These are phyloP conservation scores for Colletotrichum brevisporum DNA, from an alignment of 2,329 filamentous ascomycete genomes.

Conservation along the genomic window DNA sequence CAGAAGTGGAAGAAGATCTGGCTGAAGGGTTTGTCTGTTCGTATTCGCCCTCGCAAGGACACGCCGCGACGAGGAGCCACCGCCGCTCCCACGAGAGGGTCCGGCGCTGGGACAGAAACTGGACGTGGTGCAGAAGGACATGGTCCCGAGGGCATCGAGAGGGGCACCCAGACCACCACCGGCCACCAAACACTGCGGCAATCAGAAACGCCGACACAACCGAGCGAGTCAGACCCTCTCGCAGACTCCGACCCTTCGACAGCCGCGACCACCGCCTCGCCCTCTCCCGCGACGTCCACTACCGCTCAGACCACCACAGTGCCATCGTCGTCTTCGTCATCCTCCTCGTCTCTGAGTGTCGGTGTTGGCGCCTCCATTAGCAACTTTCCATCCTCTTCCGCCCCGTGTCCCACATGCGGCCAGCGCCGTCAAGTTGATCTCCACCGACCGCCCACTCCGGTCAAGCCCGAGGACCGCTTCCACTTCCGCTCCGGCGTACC, in stretches of 20 bases:
- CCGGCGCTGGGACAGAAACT: not conserved
- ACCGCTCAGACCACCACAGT: slow-evolving; percentile 35
- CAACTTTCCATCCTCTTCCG: slow-evolving; percentile 30
- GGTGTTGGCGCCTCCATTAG: slow-evolving; percentile 36
- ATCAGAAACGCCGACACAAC: slow-evolving; percentile 22
- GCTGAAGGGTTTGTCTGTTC: slow-evolving; percentile 32
- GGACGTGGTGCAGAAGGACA: not conserved
- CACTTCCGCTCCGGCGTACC: slow-evolving; percentile 38
- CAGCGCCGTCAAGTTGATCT: slow-evolving; percentile 36
- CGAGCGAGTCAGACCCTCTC: slow-evolving; percentile 25
- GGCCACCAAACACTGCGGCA: slow-evolving; percentile 24
- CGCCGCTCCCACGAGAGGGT: not conserved
- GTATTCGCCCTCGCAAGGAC: slow-evolving; percentile 34
- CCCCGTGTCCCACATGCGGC: slow-evolving; percentile 36
- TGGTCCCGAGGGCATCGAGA: slow-evolving; percentile 12
- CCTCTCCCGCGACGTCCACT: slow-evolving; percentile 31
- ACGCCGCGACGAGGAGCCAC: slow-evolving; percentile 8
- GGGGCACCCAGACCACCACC: slow-evolving; percentile 33
- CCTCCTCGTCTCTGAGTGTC: slow-evolving; percentile 34
- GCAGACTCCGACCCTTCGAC: slow-evolving; percentile 31
- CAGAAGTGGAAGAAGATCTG: slow-evolving; percentile 36
- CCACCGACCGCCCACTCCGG: slow-evolving; percentile 37
- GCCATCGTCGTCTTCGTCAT: slow-evolving; percentile 26
- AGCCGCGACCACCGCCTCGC: slow-evolving; percentile 19
- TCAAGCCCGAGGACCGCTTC: slow-evolving; percentile 38